A percentile compares a stretch with the other conserved stretches of the same genome.
Conservation (phyloP, 1,284 basidiomycete species). For the Fistulina hepatica region DNA sequence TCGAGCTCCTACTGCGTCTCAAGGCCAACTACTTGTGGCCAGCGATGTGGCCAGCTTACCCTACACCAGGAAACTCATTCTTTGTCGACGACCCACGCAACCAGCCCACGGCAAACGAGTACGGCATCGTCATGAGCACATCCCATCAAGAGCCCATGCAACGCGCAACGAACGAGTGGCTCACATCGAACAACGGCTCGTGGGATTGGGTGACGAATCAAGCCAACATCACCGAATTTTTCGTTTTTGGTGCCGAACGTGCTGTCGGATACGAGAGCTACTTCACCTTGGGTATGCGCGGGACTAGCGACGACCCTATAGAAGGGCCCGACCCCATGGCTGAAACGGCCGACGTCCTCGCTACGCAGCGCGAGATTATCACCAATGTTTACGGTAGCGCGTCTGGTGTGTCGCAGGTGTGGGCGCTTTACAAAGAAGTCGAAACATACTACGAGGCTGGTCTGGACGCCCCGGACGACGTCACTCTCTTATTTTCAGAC, state of each 20-base stretch:
- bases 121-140: constrained; percentile 63
- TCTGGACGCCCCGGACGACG: constrained; percentile 42
- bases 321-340: constrained; percentile 37
- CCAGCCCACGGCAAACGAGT: constrained; percentile 51
- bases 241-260: constrained; percentile 5
- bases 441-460: constrained; percentile 57
- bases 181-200: constrained; percentile 3
- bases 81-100: constrained; percentile 54
- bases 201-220: constrained; percentile 9
- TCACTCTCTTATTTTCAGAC: constrained; percentile 50
- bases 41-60: constrained; percentile 22
- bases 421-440: constrained; percentile 60
- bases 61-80: constrained; percentile 6
- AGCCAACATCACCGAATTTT: constrained; percentile 7
- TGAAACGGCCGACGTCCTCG: constrained; percentile 44
- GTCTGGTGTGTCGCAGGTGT: constrained; percentile 48
- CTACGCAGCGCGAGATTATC: constrained; percentile 51
- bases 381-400: constrained; percentile 36
- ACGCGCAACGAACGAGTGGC: constrained; percentile 11
- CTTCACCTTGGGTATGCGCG: constrained; percentile 53
- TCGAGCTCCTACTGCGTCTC: constrained; percentile 56
- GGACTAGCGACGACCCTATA: constrained; percentile 46
- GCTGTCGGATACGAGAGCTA: constrained; percentile 8
- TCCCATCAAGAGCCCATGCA: constrained; percentile 50
- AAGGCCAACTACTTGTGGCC: constrained; percentile 68